Evolutionary conservation across 73 alveolate species (phyloP), one percentile per base, ranked within the genome.

Genomic region (Symbiodinium pilosum): DNA sequence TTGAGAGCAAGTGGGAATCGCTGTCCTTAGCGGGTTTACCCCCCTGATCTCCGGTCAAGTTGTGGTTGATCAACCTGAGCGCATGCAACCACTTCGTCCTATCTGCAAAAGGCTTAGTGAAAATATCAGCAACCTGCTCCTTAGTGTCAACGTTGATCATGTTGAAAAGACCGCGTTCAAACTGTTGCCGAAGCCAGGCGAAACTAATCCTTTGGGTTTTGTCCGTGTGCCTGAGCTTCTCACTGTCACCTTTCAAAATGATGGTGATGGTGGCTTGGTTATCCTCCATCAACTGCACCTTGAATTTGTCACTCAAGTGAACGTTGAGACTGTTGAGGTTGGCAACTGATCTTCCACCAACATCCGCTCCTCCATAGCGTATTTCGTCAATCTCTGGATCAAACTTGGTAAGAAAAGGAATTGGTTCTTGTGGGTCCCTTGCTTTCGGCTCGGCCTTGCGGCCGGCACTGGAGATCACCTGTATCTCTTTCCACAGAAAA

Each of bases 191-290:
- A 28, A 83, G 1, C 91, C 91, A 83, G 0, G 64, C 64, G 20
- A 83, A 83, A 5, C 69, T 41, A 0, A 83, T 30, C 0, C 69
- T 0, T 40, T 83, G 91, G 0, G 91, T 83, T 7, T 68, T 39
- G 40, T 84, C 92, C 26, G 73, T 84, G 52, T 84, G 92, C 1
- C 92, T 2, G 20, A 84, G 42, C 43, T 84, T 42, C 21, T 30
- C 43, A 24, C 73, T 41, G 20, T 42, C n/a, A 7, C 92, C 92
- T 28, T 84, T 41, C 28, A 14, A 4, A 8, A 84, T 18, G 16
- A 84, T 84, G 14, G 75, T 43, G 4, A 43, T 84, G 2, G 92
- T 84, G 34, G 92, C 92, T 9, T 84, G 91, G 68, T 83, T 83
- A 16, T 83, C 91, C 42, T 83, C 91, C 41, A 83, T 3, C 8